Base-by-base conservation (phyloP, 2,329 filamentous ascomycete species). In the Myrmaecium sp. region DNA sequence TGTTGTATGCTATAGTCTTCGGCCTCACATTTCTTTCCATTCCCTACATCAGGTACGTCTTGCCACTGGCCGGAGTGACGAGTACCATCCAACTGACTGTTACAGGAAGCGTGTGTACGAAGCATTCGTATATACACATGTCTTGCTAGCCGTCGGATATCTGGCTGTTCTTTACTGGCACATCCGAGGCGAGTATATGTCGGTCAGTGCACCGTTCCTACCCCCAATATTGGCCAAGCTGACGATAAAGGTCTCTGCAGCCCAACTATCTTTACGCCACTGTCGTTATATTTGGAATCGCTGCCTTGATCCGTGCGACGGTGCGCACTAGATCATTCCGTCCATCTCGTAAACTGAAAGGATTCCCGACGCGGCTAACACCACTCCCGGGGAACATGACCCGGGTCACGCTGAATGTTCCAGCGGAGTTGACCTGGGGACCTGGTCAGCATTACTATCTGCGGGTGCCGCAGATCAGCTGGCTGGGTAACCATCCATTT, bases 391-490 rank as follows among this genome's bases (percentile, higher is more conserved):
- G 36, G 3, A 32, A 39, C 18, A 39, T 44, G 21, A 37, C 33
- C n/a, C 26, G 33, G 12, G 25, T 49, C 4, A 27, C 31, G 9
- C 29, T 47, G 7, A 8, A 28, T 1, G 37, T 39, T 14, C 38
- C 38, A 4, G 27, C 17, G 7, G 26, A 26, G 3, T 31, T 42
- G 3, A 35, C 14, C 6, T 46, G 42, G 33, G 34, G 27, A 60
- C 32, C 69, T 64, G 48, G 72, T 66, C 58, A 75, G 64, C 43
- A 75, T 69, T 68, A 71, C 64, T 40, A 39, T 30, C 22, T 49
- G 8, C 39, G 44, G 13, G 38, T 49, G 12, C 42, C 39, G 5
- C 13, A 24, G 9, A 20, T 49, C 8, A 30, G 26, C 6, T 4
- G 21, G 7, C 19, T 45, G 1, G 41, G 38, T 15, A 45, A 42